phyloP scores from a whole-genome alignment of 164 flowering plant genomes.

The Vitis cinerea region DNA sequence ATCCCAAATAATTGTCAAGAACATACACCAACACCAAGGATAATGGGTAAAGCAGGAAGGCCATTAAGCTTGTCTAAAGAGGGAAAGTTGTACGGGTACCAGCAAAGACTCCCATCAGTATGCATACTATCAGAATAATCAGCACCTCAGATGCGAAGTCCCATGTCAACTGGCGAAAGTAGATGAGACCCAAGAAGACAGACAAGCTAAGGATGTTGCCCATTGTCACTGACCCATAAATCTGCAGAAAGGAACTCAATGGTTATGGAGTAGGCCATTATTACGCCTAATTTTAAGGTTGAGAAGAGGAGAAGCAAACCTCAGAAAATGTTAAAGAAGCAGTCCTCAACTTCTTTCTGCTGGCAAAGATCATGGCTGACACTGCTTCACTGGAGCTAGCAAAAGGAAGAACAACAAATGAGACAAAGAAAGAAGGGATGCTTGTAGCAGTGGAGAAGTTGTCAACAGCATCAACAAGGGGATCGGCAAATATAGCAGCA shows the following conservation, averaged over 20 bases:
- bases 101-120: conserved; percentile 31
- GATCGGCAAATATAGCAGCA: conserved; percentile 45
- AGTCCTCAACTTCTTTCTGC: conserved; percentile 32
- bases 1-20: conserved; percentile 11
- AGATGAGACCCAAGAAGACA: conserved; percentile 31
- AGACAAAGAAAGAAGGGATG: conserved; percentile 46
- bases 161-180: conserved; percentile 28
- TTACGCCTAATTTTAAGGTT: too few relatives aligned
- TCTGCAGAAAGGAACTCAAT: conserved; percentile 9
- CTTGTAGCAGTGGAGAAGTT: conserved; percentile 41
- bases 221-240: conserved; percentile 36
- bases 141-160: conserved; percentile 42
- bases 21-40: conserved; percentile 17
- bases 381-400: conserved; percentile 45
- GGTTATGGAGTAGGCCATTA: neutral
- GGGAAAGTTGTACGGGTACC: conserved; percentile 32
- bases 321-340: conserved; percentile 52
- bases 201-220: conserved; percentile 30
- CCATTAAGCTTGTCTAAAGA: conserved; percentile 16
- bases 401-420: conserved; percentile 42
- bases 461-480: conserved; percentile 48
- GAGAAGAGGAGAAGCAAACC: conserved; percentile 26
- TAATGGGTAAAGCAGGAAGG: conserved; percentile 15
- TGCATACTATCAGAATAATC: conserved; percentile 30
- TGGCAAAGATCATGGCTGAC: conserved; percentile 34